Base-by-base conservation (phyloP, 495 filamentous ascomycete genomes). In the Penicillium bialowiezense region DNA sequence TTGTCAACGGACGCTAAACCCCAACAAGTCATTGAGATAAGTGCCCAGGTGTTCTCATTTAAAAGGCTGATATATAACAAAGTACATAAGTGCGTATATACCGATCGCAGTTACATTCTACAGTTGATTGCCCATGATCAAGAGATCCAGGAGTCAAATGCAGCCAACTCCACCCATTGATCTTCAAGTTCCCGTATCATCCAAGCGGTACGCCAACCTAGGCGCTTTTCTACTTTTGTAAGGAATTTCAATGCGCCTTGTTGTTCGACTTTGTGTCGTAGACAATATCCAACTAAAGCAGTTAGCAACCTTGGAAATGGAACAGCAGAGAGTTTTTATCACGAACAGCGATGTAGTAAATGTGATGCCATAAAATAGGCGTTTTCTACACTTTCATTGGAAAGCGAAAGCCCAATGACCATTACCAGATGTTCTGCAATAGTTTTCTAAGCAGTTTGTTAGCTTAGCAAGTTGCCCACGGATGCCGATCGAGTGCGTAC, bases 331-430 rank as follows among this genome's bases (percentile, higher is more conserved):
- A 12, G 34, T 7, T 2, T 13, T 19, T 21, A 37, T 10, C 40
- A 52, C 68, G 8, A 49, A 72, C 65, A 72, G 36, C 67, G 63
- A 50, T 68, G 56, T n/a, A 72, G 49, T 4, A 72, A 37, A 42
- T 72, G 69, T 5, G 63, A 70, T 12, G 61, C 63, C 60, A 72
- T 70, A 24, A 72, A 72, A 38, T 64, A 70, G 15, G 61, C 67
- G 48, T 72, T 72, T 17, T 67, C 55, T 5, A 72, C 69, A 28
- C 61, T 67, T 51, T 72, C 69, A 28, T 72, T 72, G 8, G 69
- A 72, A 20, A 51, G 56, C 2, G 67, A 68, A 1, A 72, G 52
- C 10, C 69, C 69, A 14, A 72, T 63, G 3, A 67, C 69, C 20
- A 54, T 62, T 1, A 62, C 33, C 1, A 72, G 35, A 47, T 70